These are phyloP conservation scores for Capsicum chinense DNA, from an alignment of 257 asterid species.

Conservation along the genomic window DNA sequence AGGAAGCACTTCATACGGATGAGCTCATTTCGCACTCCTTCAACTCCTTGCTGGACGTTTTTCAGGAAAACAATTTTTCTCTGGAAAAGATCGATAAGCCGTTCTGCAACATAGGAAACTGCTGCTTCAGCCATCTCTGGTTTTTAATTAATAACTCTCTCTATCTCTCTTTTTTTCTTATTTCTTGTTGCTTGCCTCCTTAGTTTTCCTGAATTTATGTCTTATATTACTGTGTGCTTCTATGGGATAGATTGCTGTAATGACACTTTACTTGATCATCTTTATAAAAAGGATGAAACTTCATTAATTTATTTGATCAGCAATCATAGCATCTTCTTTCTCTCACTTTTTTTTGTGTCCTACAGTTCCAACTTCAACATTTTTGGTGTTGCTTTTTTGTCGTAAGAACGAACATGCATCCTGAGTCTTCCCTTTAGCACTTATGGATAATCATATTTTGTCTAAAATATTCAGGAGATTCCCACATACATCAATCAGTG, in stretches of 20 bases:
- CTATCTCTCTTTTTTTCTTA: neutral
- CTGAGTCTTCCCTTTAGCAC: too few species aligned
- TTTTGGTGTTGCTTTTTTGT: neutral
- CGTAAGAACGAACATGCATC: neutral
- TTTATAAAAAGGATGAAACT: neutral
- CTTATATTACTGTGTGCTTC: neutral
- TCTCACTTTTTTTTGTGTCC: neutral
- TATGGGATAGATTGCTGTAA: conserved; percentile 1
- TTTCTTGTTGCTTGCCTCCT: neutral
- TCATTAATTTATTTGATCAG: neutral
- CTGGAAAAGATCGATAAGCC: conserved; percentile 20
- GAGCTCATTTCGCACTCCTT: conserved; percentile 27
- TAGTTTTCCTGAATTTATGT: neutral
- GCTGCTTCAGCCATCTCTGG: conserved; percentile 36
- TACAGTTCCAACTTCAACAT: neutral
- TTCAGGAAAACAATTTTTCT: neutral
- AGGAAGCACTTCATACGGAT: conserved; percentile 29
- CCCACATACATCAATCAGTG: too few species aligned
- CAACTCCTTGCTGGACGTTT: conserved; percentile 19
- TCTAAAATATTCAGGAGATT: too few species aligned
- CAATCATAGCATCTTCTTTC: neutral
- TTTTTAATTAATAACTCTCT: neutral
- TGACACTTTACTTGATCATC: neutral
- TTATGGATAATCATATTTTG: too few species aligned
- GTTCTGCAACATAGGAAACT: conserved; percentile 17